A percentile compares a stretch with the other conserved stretches of the same genome.
Evolutionary conservation across 176 grass and related monocot genomes (phyloP).

Genomic region (Tillandsia leiboldiana): DNA sequence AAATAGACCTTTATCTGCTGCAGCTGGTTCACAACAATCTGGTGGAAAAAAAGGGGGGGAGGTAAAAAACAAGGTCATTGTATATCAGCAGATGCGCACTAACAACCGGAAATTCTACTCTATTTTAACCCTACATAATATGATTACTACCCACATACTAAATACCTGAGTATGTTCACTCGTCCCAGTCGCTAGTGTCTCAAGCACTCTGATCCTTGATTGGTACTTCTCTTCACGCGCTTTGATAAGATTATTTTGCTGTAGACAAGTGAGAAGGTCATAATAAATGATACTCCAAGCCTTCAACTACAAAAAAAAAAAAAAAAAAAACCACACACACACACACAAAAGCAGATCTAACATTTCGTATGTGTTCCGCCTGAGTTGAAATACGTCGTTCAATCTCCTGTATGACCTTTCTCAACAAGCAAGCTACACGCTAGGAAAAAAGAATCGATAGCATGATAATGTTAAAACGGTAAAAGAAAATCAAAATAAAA

Average conservation of each 20-base stretch:
- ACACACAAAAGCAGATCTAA: slow-evolving; percentile 25
- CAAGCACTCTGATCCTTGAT: slow-evolving; percentile 59
- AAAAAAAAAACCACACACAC: not conserved
- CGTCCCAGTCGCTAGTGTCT: slow-evolving; percentile 37
- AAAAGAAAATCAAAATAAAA: not conserved
- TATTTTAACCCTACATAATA: not conserved
- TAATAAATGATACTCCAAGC: not conserved
- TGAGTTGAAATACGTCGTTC: slow-evolving; percentile 55
- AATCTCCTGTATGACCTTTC: slow-evolving; percentile 59
- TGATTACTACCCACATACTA: not conserved
- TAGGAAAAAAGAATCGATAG: slow-evolving; percentile 13
- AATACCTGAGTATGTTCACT: slow-evolving; percentile 25
- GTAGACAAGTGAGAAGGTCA: slow-evolving; percentile 23
- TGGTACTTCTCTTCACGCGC: slow-evolving; percentile 73
- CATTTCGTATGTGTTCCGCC: slow-evolving; percentile 67
- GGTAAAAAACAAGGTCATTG: not conserved
- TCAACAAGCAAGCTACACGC: slow-evolving; percentile 50
- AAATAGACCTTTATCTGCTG: slow-evolving; percentile 39
- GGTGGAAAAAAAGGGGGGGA: slow-evolving; percentile 11
- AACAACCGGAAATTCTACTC: slow-evolving; percentile 1
- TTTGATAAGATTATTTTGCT: slow-evolving; percentile 76
- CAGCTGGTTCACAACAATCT: slow-evolving; percentile 24
- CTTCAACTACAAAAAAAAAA: not conserved
- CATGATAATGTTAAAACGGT: not conserved
- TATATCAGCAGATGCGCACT: not conserved